phyloP scores from a whole-genome alignment of 176 grass and related monocot species.

The Elymus sibiricus region DNA sequence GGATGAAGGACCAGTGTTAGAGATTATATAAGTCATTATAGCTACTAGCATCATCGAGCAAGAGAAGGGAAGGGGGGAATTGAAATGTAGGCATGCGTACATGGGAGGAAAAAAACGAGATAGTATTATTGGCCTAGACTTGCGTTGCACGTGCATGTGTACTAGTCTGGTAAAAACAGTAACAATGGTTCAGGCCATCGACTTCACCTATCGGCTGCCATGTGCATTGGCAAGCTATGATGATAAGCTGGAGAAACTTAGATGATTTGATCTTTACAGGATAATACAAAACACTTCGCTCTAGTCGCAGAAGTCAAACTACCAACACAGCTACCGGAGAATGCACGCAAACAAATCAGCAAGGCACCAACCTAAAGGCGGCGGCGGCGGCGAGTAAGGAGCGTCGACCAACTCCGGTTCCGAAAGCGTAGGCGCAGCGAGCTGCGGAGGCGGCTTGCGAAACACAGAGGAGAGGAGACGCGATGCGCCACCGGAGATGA shows the following conservation, averaged over 20 bases:
- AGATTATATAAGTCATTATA: too few relatives aligned
- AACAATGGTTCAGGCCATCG: not conserved
- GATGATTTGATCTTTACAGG: not conserved
- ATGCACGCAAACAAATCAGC: not conserved
- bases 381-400: slow-evolving; percentile 15
- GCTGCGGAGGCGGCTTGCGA: slow-evolving; percentile 15
- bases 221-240: not conserved
- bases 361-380: slow-evolving; percentile 32
- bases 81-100: too few relatives aligned
- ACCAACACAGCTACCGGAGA: not conserved
- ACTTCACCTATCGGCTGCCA: not conserved
- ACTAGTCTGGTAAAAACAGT: not conserved
- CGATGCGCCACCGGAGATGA: slow-evolving; percentile 38
- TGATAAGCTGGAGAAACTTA: not conserved
- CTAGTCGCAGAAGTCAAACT: not conserved
- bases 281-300: not conserved
- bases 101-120: too few relatives aligned
- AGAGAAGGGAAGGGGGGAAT: too few relatives aligned
- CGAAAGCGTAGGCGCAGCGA: not conserved
- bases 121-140: too few relatives aligned
- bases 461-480: slow-evolving; percentile 40
- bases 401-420: not conserved
- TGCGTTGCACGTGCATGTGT: too few relatives aligned
- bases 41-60: too few relatives aligned
- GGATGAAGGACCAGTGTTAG: too few relatives aligned